A percentile compares a stretch with the other conserved stretches of the same genome.
phyloP scores from a whole-genome alignment of 73 alveolate genomes.

The Paramecium octaurelia region DNA sequence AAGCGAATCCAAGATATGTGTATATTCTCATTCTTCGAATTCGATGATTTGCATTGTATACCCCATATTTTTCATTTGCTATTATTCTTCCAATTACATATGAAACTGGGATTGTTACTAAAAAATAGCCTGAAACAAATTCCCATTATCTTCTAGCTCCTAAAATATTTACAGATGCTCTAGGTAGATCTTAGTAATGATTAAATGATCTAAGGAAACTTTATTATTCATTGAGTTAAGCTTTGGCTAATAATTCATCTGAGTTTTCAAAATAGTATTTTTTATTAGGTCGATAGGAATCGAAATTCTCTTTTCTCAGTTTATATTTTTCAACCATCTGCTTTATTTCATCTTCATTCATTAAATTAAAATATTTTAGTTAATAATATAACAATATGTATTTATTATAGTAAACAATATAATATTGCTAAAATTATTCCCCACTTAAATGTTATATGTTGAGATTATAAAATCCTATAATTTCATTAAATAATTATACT shows the following conservation, averaged over 20 bases:
- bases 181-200: neutral
- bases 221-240: neutral
- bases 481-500: too few species aligned
- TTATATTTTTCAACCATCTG: neutral
- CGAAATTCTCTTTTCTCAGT: neutral
- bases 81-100: neutral
- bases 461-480: too few species aligned
- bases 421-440: too few species aligned
- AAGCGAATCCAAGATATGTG: neutral
- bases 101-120: neutral
- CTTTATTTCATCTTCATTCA: neutral
- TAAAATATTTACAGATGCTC: neutral
- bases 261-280: conserved; percentile 3
- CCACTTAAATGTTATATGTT: too few species aligned
- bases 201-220: neutral
- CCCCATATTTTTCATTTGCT: conserved; percentile 12
- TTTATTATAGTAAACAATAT: too few species aligned
- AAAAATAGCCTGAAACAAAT: neutral
- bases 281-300: neutral
- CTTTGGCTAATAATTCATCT: neutral
- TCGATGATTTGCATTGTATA: neutral
- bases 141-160: neutral
- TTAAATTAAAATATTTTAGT: neutral
- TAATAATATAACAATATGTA: too few species aligned
- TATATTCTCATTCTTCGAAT: neutral